Evolutionary conservation across 345 rosid genomes (phyloP), one percentile per base, ranked within the genome.

Genomic region (Isatis tinctoria): DNA sequence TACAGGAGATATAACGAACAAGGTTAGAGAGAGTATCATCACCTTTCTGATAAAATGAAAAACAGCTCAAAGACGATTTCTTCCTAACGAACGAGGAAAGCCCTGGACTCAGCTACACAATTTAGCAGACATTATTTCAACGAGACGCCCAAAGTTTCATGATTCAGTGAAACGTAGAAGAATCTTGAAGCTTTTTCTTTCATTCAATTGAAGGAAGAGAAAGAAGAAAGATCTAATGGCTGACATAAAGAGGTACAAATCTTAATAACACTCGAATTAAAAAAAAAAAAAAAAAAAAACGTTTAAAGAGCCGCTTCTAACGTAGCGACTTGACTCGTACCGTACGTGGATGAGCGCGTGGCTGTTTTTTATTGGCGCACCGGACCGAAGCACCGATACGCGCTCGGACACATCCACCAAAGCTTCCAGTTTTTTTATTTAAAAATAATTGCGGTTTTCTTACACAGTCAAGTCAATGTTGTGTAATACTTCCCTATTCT

Each of bases 311-410:
- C 36, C 59, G 72, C 11, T 47, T 57, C 67, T 63, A 39, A 40
- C 26, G 67, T n/a, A 41, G 58, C 14, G 8, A 71, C 67, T 52
- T 52, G 70, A 10, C 9, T 52, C 69, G 9, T 28, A 52, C 44
- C 56, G 56, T 65, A 44, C 65, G 39, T 57, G 16, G 39, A 18
- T 17, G 4, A 13, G 35, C 56, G 20, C 74, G 79, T 75, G 48
- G 26, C 54, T 1, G 1, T 12, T 57, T 58, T 16, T 4, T 0
- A 57, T 12, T 69, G 73, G 64, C 20, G 2, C 14, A 13, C 43
- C 8, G 4, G 39, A 48, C 22, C 22, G 43, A 59, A 48, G 51
- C 73, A 60, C 68, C 68, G 54, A 74, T 75, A 49, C 68, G 68
- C 35, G 26, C 62, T 60, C 62, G 5, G 78, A 39, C 73, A 66